Conservation (phyloP, 768 basidiomycete genomes). For the Chalciporus chontae region DNA sequence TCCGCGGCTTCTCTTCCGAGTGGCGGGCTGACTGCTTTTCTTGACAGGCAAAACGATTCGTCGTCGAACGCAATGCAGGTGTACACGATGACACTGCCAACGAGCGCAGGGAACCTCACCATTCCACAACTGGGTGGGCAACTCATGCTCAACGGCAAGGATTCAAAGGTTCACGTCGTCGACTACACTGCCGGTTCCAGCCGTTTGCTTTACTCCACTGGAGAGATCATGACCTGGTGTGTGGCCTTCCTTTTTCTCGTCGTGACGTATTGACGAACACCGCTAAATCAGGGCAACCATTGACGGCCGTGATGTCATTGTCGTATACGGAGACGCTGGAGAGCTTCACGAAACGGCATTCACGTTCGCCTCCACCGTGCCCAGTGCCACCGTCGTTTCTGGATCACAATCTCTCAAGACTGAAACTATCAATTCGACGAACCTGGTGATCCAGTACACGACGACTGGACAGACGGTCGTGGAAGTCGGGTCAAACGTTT, state of each 20-base stretch:
- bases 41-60: slow-evolving; percentile 13
- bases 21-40: slow-evolving; percentile 2
- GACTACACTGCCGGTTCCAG: slow-evolving; percentile 46
- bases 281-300: slow-evolving; percentile 40
- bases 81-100: slow-evolving; percentile 43
- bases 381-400: slow-evolving; percentile 21
- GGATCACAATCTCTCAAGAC: slow-evolving; percentile 34
- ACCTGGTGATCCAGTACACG: slow-evolving; percentile 41
- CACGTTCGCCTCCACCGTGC: slow-evolving; percentile 30
- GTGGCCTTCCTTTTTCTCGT: neutral
- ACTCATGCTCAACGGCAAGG: slow-evolving; percentile 46
- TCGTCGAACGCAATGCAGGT: slow-evolving; percentile 6
- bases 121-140: slow-evolving; percentile 43
- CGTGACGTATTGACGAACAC: neutral
- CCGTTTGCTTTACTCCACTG: slow-evolving; percentile 45
- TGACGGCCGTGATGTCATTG: slow-evolving; percentile 43
- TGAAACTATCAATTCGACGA: slow-evolving; percentile 32
- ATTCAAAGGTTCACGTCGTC: slow-evolving; percentile 50
- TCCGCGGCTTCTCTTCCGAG: too few species aligned
- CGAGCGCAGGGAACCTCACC: slow-evolving; percentile 41
- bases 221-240: slow-evolving; percentile 48
- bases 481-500: slow-evolving; percentile 35
- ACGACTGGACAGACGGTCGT: slow-evolving; percentile 47
- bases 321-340: slow-evolving; percentile 45
- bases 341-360: slow-evolving; percentile 51